These are phyloP conservation scores for Volutella citrinella DNA, from an alignment of 2,329 filamentous ascomycete species.

Conservation along the genomic window DNA sequence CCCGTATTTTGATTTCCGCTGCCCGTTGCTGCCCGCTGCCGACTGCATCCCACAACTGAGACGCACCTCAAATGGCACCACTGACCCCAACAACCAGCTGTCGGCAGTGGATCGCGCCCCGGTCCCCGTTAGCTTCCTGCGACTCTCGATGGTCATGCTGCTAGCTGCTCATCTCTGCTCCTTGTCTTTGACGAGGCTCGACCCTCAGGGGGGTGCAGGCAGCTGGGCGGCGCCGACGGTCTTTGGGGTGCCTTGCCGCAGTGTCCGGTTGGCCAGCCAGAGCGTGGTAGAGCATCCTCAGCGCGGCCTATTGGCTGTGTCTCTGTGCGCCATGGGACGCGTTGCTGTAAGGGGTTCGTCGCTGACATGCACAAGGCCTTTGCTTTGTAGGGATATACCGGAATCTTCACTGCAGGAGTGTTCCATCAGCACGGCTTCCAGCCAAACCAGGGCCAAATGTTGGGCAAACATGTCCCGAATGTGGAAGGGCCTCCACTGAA, in stretches of 20 bases:
- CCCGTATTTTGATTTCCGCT: slow-evolving; percentile 8
- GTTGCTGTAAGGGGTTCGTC: too few species aligned
- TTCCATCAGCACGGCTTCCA: too few species aligned
- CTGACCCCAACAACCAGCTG: slow-evolving; percentile 21
- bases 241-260: slow-evolving; percentile 1
- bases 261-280: slow-evolving; percentile 10
- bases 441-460: too few species aligned
- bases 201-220: slow-evolving; percentile 7
- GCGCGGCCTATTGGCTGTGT: too few species aligned
- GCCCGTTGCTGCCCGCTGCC: neutral
- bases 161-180: slow-evolving; percentile 5
- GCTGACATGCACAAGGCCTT: too few species aligned
- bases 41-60: slow-evolving; percentile 13
- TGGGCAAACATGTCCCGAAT: too few species aligned
- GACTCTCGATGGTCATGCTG: slow-evolving; percentile 5
- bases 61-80: slow-evolving; percentile 21
- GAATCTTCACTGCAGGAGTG: too few species aligned
- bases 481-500: too few species aligned
- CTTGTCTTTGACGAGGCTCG: neutral
- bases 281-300: neutral
- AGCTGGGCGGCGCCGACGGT: neutral
- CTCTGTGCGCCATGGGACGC: too few species aligned
- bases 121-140: slow-evolving; percentile 15
- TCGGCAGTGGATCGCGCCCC: slow-evolving; percentile 14
- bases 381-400: too few species aligned